phyloP scores from a whole-genome alignment of 2,329 filamentous ascomycete genomes.

The Mycosphaerella sp. region DNA sequence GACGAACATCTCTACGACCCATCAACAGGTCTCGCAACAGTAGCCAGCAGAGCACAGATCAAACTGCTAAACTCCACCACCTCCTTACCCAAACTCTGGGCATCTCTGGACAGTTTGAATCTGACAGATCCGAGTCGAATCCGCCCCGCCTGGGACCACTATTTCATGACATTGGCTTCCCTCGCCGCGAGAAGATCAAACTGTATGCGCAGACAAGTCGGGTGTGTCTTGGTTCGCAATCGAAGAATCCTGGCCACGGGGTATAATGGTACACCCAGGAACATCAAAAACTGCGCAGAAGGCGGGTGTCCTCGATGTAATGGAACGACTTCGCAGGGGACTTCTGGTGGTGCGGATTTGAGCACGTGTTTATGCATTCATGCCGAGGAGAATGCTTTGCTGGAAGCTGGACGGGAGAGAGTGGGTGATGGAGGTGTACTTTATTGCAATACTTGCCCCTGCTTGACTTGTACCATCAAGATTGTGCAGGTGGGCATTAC shows the following conservation, averaged over 20 bases:
- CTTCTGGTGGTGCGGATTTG: slow-evolving; percentile 64
- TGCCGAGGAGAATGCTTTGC: slow-evolving; percentile 91
- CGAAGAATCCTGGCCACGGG: slow-evolving; percentile 88
- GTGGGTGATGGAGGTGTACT: slow-evolving; percentile 75
- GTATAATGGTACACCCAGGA: slow-evolving; percentile 94
- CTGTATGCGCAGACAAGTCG: slow-evolving; percentile 96
- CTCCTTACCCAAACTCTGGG: slow-evolving; percentile 64
- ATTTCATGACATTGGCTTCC: slow-evolving; percentile 96
- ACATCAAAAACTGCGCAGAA: slow-evolving; percentile 82
- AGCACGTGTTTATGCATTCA: slow-evolving; percentile 94
- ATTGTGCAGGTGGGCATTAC: slow-evolving; percentile 93
- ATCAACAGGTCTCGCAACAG: slow-evolving; percentile 59
- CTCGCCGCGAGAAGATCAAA: slow-evolving; percentile 86
- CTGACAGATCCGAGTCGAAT: slow-evolving; percentile 73
- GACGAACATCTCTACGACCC: slow-evolving; percentile 72
- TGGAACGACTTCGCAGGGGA: slow-evolving; percentile 38
- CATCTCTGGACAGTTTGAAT: slow-evolving; percentile 66
- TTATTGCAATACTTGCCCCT: slow-evolving; percentile 67
- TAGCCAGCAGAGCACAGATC: slow-evolving; percentile 76
- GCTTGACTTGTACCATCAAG: slow-evolving; percentile 96
- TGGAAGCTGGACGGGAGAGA: slow-evolving; percentile 88
- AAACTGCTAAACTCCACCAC: slow-evolving; percentile 79
- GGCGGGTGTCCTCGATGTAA: slow-evolving; percentile 89
- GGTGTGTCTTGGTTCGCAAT: slow-evolving; percentile 83
- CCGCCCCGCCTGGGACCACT: slow-evolving; percentile 88